Evolutionary conservation across 352 stramenopile species (phyloP).

Genomic region (Phytophthora tubulina): DNA sequence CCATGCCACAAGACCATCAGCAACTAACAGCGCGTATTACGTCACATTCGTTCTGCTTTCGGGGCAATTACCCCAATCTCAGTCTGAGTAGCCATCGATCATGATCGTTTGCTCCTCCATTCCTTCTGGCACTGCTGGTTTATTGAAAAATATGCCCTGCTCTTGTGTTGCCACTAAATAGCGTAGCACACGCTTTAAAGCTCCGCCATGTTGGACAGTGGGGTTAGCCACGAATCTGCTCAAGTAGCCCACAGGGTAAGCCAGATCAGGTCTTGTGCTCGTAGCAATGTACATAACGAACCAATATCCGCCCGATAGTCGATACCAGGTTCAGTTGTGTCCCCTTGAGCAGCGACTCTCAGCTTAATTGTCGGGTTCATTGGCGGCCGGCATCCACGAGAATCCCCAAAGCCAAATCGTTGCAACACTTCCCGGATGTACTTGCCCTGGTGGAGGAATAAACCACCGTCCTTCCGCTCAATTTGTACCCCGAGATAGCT

Average conservation of each 20-base stretch:
- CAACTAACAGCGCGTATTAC: background rate
- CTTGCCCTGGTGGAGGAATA: conserved; percentile 2
- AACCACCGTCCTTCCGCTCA: background rate
- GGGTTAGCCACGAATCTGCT: background rate
- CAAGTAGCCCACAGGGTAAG: background rate
- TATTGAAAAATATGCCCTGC: conserved; percentile 10
- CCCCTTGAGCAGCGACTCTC: background rate
- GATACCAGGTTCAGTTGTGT: background rate
- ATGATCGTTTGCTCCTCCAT: background rate
- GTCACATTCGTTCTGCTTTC: background rate
- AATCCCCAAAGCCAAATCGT: background rate
- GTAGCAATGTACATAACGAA: conserved; percentile 18
- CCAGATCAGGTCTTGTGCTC: conserved; percentile 4
- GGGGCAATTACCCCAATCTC: conserved; percentile 4
- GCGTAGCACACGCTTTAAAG: background rate
- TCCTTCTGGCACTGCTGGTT: background rate
- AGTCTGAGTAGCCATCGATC: conserved; percentile 8
- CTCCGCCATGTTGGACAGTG: too few species aligned
- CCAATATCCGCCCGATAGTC: conserved; percentile 10
- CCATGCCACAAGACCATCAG: background rate
- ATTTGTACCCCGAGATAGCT: background rate
- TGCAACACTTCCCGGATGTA: background rate
- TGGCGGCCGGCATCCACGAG: background rate
- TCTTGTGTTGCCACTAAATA: background rate
- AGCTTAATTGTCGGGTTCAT: conserved; percentile 9